Base-by-base conservation (phyloP, 768 basidiomycete species). In the Auricularia sp. region DNA sequence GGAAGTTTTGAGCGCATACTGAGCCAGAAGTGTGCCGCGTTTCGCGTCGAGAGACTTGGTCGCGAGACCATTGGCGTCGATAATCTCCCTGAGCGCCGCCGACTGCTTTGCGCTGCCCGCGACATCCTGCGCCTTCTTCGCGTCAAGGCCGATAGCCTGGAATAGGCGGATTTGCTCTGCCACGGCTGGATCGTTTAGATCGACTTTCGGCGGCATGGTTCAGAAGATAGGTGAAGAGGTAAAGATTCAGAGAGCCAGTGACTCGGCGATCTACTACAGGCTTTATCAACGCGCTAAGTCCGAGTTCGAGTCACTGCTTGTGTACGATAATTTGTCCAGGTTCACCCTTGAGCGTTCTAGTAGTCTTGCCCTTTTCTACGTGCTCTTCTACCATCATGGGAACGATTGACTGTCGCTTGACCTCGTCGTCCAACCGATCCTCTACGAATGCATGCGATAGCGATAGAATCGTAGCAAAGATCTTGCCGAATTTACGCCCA, bases 71-170 rank as follows among this genome's bases (percentile, higher is more conserved):
- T 86, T 78, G 61, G 75, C 77, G 61, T 85, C 82, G 66, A 94
- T 86, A 62, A 95, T 81, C 29, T 82, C 82, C 70, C 83, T 85
- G 65, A 95, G 80, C 21, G 86, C 77, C 3, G 81, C 73, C 4
- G 92, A 89, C 71, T 84, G 84, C 78, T 92, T 96, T 3, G 88
- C 78, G 66, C 82, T 89, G 73, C 93, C 91, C 42, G 86, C 85
- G 3, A 90, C 89, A 70, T 97, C 93, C 10, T 82, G 81, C 1
- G 94, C 90, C 73, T 93, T 92, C 63, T 87, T 77, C 66, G 85
- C 81, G 51, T 87, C 79, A 54, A 97, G 78, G 33, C 91, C 92
- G 65, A 94, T 87, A 44, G 86, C 82, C 73, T 86, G 83, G 79
- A 95, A 94, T 44, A 89, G 78, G 36, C 75, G 71, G 65, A 82